Base-by-base conservation (phyloP, 2,329 filamentous ascomycete species). In the Colletotrichum sidae region DNA sequence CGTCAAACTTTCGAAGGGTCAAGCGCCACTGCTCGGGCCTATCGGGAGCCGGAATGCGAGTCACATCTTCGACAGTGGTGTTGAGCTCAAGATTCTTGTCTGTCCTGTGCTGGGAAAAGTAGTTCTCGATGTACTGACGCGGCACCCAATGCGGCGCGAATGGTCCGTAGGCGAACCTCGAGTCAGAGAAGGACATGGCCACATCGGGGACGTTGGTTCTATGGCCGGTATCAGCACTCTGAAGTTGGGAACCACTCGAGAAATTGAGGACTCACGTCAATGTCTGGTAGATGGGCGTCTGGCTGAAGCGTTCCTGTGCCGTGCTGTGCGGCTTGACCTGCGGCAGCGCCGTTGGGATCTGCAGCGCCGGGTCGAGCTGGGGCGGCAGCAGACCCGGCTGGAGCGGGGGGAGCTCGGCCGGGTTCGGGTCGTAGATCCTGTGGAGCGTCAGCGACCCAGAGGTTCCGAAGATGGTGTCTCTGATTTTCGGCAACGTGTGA, bases 141-240 rank as follows among this genome's bases (percentile, higher is more conserved):
- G 86, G 82, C 0, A 88, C 74, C 65, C 83, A 79, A 69, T 88
- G 85, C 0, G 85, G 85, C 11, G 80, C 81, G 69, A 87, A 88
- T 0, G 85, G 84, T 0, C 84, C 85, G 60, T 87, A 86, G 0
- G 85, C 75, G 67, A 88, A 87, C 0, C 77, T 77, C 1, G 74
- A 51, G 62, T 87, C 85, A 0, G 84, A 86, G 68, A 87, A 86
- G 5, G 77, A 80, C 85, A 87, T 87, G 25, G 83, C 84, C 39
- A 86, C 82, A 44, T 83, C 80, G 0, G 85, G 85, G 0, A 88
- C 84, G 53, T 88, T 88, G 2, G 86, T 88, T 2, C 84, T 80
- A 42, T 12, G 25, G 25, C 25, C 25, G 25, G 25, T 25, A 10
- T 10, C 2, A 10, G 9, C 9, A 41, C 9, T 41, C 38, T 3